Evolutionary conservation across 345 rosid genomes (phyloP).

Genomic region (Psidium guajava): DNA sequence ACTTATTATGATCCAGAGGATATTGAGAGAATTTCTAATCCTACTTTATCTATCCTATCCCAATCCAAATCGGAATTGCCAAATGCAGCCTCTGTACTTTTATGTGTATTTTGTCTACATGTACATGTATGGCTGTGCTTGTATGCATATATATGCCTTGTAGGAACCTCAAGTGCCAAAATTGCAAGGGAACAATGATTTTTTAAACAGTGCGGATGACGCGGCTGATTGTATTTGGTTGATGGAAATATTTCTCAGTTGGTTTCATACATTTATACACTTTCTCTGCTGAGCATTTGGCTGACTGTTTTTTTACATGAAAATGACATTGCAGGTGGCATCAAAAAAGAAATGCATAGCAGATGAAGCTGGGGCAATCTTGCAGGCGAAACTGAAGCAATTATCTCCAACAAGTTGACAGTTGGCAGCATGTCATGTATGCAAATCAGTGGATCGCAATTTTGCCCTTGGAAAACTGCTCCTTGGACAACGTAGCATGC

Average conservation of each 20-base stretch:
- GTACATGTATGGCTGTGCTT: background rate
- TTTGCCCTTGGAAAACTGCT: background rate
- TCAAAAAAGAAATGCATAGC: slow-evolving; percentile 78
- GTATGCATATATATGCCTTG: background rate
- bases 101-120: background rate
- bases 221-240: background rate
- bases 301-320: background rate
- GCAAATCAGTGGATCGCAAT: background rate
- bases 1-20: too few species aligned
- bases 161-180: background rate
- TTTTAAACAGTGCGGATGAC: background rate
- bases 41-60: too few species aligned
- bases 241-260: background rate
- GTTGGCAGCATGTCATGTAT: background rate
- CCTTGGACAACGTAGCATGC: background rate
- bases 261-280: background rate
- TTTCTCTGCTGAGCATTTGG: background rate
- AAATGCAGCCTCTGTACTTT: background rate
- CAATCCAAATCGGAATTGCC: too few species aligned
- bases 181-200: background rate
- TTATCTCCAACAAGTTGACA: slow-evolving; percentile 23
- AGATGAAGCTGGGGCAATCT: slow-evolving; percentile 69
- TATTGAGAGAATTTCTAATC: too few species aligned
- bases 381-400: slow-evolving; percentile 68
- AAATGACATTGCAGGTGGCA: slow-evolving; percentile 53